Conservation (phyloP, 768 basidiomycete species). For the Grammothele lineata region DNA sequence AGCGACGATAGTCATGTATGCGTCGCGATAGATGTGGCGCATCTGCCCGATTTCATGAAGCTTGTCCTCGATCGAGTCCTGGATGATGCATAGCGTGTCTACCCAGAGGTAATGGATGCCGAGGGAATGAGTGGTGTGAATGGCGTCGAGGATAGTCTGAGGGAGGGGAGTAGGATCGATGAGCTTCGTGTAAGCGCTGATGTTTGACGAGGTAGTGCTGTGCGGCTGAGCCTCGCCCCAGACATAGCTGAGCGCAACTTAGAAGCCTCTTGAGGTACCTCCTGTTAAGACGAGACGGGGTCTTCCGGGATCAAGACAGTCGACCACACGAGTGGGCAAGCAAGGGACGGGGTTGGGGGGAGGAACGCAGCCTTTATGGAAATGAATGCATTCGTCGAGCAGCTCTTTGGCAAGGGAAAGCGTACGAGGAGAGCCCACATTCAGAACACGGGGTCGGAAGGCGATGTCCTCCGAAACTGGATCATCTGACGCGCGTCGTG, state of each 20-base stretch:
- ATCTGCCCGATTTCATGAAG: slow-evolving; percentile 3
- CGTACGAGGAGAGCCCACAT: neutral
- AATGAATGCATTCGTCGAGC: neutral
- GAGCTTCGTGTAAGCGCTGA: neutral
- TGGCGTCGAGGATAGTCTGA: slow-evolving; percentile 9
- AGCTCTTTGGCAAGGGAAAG: neutral
- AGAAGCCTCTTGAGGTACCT: neutral
- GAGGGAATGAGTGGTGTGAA: neutral
- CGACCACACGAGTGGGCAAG: slow-evolving; percentile 7
- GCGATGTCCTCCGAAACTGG: neutral
- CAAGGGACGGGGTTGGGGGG: neutral
- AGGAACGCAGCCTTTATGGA: slow-evolving; percentile 1
- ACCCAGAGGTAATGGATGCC: slow-evolving; percentile 12
- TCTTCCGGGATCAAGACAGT: slow-evolving; percentile 4
- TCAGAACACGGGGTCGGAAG: neutral
- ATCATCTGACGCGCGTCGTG: slow-evolving; percentile 1
- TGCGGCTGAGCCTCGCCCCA: slow-evolving; percentile 1
- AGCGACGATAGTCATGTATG: slow-evolving; percentile 10
- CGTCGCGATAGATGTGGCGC: slow-evolving; percentile 1
- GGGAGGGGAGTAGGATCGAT: slow-evolving; percentile 6
- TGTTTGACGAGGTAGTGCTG: neutral
- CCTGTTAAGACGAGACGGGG: neutral
- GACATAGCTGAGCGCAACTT: slow-evolving; percentile 9
- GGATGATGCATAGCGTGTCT: slow-evolving; percentile 12
- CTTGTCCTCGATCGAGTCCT: slow-evolving; percentile 7